phyloP scores from a whole-genome alignment of 129 eudicot species.

The Rutidosis leptorrhynchoides region DNA sequence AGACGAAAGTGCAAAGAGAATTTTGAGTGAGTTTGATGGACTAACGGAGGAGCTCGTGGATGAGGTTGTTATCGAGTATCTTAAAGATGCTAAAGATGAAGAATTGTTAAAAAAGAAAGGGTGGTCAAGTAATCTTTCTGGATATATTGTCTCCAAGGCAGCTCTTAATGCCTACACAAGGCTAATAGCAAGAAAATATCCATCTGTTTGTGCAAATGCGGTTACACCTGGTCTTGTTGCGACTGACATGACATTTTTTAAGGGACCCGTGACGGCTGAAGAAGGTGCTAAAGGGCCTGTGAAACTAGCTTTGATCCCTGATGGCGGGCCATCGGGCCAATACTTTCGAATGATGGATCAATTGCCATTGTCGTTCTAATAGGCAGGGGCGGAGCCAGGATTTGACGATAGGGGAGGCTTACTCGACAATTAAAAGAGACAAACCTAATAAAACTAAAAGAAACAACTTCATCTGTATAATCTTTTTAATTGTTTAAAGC shows the following conservation, averaged over 20 bases:
- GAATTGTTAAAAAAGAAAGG: constrained; percentile 31
- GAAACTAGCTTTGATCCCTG: constrained; percentile 36
- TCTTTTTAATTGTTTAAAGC: too few relatives aligned
- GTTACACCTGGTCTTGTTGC: constrained; percentile 53
- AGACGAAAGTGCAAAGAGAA: constrained; percentile 28
- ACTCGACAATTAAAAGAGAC: too few relatives aligned
- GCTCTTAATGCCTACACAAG: constrained; percentile 44
- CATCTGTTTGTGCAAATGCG: constrained; percentile 31
- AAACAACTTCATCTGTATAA: too few relatives aligned
- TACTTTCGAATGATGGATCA: constrained; percentile 26
- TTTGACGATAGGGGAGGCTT: too few relatives aligned
- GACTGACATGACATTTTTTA: constrained; percentile 37
- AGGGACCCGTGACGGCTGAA: constrained; percentile 39
- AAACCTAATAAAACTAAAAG: too few relatives aligned
- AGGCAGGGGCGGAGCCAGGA: too few relatives aligned
- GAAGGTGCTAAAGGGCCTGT: constrained; percentile 45
- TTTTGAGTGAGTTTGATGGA: constrained; percentile 28
- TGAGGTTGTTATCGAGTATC: constrained; percentile 31
- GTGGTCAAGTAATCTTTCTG: constrained; percentile 31
- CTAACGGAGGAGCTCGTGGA: constrained; percentile 42
- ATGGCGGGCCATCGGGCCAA: constrained; percentile 37
- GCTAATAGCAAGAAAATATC: constrained; percentile 35
- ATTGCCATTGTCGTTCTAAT: too few relatives aligned
- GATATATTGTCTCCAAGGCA: constrained; percentile 42
- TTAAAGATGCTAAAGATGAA: constrained; percentile 30